These are phyloP conservation scores for Fusarium abutilonis DNA, from an alignment of 2,329 filamentous ascomycete genomes.

Conservation along the genomic window DNA sequence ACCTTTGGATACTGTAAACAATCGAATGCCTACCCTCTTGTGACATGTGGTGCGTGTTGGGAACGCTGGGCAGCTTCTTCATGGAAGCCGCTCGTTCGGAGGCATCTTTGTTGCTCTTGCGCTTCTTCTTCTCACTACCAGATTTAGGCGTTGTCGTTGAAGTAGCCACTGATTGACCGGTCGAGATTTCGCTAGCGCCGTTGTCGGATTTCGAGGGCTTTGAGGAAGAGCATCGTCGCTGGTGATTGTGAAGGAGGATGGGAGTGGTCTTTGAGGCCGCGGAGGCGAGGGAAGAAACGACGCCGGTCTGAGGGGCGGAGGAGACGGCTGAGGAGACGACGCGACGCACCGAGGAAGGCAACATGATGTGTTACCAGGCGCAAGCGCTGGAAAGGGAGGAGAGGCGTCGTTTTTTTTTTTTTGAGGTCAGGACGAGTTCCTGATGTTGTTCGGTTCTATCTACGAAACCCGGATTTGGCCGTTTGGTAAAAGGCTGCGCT, in stretches of 20 bases:
- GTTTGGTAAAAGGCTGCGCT: conserved; percentile 51
- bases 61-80: conserved; percentile 75
- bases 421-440: conserved; percentile 45
- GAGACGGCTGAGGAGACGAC: conserved; percentile 60
- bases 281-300: conserved; percentile 56
- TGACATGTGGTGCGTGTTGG: conserved; percentile 77
- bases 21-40: conserved; percentile 64
- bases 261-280: conserved; percentile 53
- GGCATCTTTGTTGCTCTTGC: conserved; percentile 64
- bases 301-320: conserved; percentile 56
- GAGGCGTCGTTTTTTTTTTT: conserved; percentile 27
- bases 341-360: conserved; percentile 66
- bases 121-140: conserved; percentile 64
- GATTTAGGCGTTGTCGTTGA: conserved; percentile 57
- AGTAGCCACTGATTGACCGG: conserved; percentile 61
- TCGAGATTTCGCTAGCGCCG: conserved; percentile 61
- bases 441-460: conserved; percentile 50
- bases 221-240: conserved; percentile 68
- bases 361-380: conserved; percentile 54
- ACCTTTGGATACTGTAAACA: too few species aligned
- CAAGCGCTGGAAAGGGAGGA: conserved; percentile 29
- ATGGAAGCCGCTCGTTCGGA: conserved; percentile 57
- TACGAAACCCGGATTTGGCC: conserved; percentile 53
- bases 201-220: conserved; percentile 71
- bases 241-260: conserved; percentile 56